Conservation (phyloP, 495 filamentous ascomycete genomes). For the Tricharina praecox region DNA sequence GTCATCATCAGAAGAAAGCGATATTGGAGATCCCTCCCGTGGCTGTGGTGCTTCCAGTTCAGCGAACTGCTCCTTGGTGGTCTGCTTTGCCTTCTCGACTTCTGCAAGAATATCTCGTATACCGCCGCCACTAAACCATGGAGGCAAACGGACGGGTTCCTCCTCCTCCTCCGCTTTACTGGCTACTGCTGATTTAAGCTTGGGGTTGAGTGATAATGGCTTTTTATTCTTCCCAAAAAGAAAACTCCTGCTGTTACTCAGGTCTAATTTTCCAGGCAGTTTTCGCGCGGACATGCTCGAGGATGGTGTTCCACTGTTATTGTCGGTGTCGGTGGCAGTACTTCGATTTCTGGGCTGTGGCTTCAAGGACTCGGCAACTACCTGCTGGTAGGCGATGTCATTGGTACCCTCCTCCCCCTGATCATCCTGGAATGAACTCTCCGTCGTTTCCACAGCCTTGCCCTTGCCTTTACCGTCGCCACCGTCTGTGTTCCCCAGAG, state of each 20-base stretch:
- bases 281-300: not conserved
- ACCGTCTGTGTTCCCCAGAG: slow-evolving; percentile 21
- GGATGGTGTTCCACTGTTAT: not conserved
- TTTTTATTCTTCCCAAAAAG: slow-evolving; percentile 16
- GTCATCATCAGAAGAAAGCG: slow-evolving; percentile 31
- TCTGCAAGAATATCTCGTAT: slow-evolving; percentile 37
- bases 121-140: slow-evolving; percentile 55
- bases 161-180: slow-evolving; percentile 40
- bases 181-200: too few species aligned
- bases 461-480: slow-evolving; percentile 22
- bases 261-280: slow-evolving; percentile 1
- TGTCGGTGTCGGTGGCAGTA: not conserved
- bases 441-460: slow-evolving; percentile 2
- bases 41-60: too few species aligned
- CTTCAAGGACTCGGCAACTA: slow-evolving; percentile 37
- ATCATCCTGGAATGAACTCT: not conserved
- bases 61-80: slow-evolving; percentile 8
- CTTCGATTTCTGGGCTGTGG: not conserved
- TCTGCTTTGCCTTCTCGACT: slow-evolving; percentile 29
- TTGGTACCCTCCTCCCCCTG: slow-evolving; percentile 14
- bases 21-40: too few species aligned
- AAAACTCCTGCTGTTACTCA: slow-evolving; percentile 23
- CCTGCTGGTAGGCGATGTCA: slow-evolving; percentile 36
- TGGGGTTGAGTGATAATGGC: not conserved
- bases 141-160: slow-evolving; percentile 50